Conservation (phyloP, 2,329 filamentous ascomycete species). For the Cladosporium sphaerospermum region DNA sequence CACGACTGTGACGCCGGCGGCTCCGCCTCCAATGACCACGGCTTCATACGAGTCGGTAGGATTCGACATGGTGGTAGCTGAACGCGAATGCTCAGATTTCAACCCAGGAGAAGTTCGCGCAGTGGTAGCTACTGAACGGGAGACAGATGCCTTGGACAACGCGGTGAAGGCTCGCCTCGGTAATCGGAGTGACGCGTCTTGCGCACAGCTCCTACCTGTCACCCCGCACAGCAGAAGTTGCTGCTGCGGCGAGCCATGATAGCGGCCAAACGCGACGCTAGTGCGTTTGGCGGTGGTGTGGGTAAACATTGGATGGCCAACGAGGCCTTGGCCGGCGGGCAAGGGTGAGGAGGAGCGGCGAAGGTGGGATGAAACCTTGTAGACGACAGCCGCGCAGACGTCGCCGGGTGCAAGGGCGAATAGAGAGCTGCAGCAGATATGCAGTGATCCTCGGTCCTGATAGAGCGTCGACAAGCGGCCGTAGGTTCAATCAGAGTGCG, state of each 20-base stretch:
- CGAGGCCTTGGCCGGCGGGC: neutral
- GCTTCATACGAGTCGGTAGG: conserved; percentile 37
- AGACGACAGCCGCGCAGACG: neutral
- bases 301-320: conserved; percentile 3
- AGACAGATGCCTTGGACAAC: neutral
- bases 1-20: conserved; percentile 54
- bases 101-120: neutral
- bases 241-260: conserved; percentile 3
- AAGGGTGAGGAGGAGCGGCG: conserved; percentile 5
- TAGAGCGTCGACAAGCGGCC: neutral
- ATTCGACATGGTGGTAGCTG: conserved; percentile 5
- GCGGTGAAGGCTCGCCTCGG: neutral
- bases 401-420: neutral
- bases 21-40: conserved; percentile 54
- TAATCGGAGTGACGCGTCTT: neutral
- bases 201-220: conserved; percentile 1
- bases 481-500: conserved; percentile 5
- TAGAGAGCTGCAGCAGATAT: neutral
- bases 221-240: conserved; percentile 11
- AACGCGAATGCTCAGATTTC: neutral
- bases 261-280: conserved; percentile 1
- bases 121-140: neutral
- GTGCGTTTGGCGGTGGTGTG: conserved; percentile 9
- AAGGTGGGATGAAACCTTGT: neutral
- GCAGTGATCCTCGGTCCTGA: conserved; percentile 1